Evolutionary conservation across 768 basidiomycete genomes (phyloP), one percentile per base, ranked within the genome.

Genomic region (Pleurotus cornucopiae): DNA sequence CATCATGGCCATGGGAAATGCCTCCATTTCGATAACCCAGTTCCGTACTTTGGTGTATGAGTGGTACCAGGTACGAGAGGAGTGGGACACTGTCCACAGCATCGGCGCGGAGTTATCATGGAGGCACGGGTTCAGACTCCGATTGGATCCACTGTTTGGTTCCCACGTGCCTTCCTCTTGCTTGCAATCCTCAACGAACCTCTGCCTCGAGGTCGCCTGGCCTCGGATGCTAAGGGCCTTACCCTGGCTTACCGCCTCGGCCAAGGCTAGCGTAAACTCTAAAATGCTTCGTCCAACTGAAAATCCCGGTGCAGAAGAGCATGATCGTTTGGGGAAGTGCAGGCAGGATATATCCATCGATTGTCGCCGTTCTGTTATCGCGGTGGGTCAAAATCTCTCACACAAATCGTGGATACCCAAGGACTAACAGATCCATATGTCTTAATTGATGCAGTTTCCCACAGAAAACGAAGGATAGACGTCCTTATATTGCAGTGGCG

Each of bases 261-360:
- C 21, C 39, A 21, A 40, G 38, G 39, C 39, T 53, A 53, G 51
- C 51, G 51, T 30, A 40, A 52, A 53, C 37, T 41, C 25, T 26
- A 53, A 53, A 14, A n/a, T 40, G 51, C 51, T 41, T 30, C 16
- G 9, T 21, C 34, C 34, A 34, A 41, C 41, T 41, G 51, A 53
- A 53, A 53, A 53, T 53, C 51, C 51, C 51, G 14, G 49, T 25
- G 26, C 14, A n/a, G 49, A 11, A 37, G 51, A 38, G 12, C 16
- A 41, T 18, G 39, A 53, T 53, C 51, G 39, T 41, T 40, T 23
- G 39, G 14, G 51, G 51, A 49, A 30, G 51, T 20, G 34, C 39
- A 18, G 6, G 38, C 37, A 41, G 14, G 18, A 53, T 53, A 53
- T 41, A 53, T 41, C 51, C 51, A 53, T 53, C 51, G 51, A 53